Evolutionary conservation across 2,329 filamentous ascomycete species (phyloP), one percentile per base, ranked within the genome.

Genomic region (Xylaria sp.): DNA sequence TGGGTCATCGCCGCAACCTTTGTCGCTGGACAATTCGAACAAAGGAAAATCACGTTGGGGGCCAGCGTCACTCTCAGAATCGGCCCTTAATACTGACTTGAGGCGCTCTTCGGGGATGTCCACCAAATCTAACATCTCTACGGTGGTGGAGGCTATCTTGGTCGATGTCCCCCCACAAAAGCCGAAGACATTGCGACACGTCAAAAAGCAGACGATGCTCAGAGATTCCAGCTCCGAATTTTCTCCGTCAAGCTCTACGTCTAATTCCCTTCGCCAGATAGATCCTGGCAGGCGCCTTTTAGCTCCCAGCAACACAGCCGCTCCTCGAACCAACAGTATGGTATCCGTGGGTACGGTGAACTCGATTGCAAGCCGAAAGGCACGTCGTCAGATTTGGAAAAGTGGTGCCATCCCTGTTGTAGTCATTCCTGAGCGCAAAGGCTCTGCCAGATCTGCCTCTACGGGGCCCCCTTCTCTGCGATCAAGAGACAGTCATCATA

Each of bases 331-430:
- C 37, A 78, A 81, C 3, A 85, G 81, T 58, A 71, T 79, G 56
- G 72, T 73, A 34, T 86, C 83, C 1, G 80, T 72, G 44, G 72
- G 72, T 2, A 82, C 82, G 0, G 65, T 71, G 23, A 81, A 76
- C 61, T 83, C 82, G 4, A 73, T 80, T 2, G 77, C 79, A 0
- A 86, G 81, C 63, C 75, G 76, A 6, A 83, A 77, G 65, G 82
- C 82, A 3, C 76, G 85, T n/a, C 79, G 80, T 13, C 82, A 86
- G 37, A 74, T 87, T 2, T 79, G 80, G 75, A 85, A 81, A 64
- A 81, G 73, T 56, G 85, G 84, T 6, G 83, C 76, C 2, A 84
- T 88, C 8, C 85, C 85, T 1, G 84, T 88, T 6, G 78, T 86
- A 5, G 77, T 88, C 18, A 80, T 88, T 54, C 85, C 85, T 5